These are phyloP conservation scores for Allium cepa DNA, from an alignment of 106 monocot genomes.

Conservation along the genomic window DNA sequence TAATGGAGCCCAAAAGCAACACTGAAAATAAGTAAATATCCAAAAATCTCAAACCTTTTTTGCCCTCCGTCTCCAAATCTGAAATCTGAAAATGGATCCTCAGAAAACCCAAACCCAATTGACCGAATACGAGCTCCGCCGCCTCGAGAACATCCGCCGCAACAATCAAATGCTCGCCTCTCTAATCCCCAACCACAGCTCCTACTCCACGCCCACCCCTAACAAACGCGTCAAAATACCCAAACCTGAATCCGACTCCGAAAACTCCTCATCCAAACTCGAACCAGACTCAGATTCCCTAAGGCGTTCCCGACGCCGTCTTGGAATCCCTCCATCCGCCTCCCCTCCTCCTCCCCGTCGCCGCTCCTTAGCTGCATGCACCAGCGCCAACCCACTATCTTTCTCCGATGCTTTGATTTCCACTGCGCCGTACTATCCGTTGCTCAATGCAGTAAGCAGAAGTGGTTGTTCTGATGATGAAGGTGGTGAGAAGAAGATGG, in stretches of 20 bases:
- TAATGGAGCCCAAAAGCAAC: too few relatives aligned
- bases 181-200: conserved; percentile 23
- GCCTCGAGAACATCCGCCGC: conserved; percentile 76
- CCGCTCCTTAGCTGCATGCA: conserved; percentile 4
- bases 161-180: conserved; percentile 72
- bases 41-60: too few relatives aligned
- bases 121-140: conserved; percentile 67
- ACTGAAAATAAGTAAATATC: too few relatives aligned
- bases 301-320: conserved; percentile 50
- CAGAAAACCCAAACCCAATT: conserved; percentile 6
- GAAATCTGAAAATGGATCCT: too few relatives aligned
- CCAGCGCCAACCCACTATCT: conserved; percentile 8
- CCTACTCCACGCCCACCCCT: background rate
- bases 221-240: background rate
- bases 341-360: background rate
- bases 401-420: conserved; percentile 23
- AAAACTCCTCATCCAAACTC: conserved; percentile 20
- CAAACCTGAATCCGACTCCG: conserved; percentile 7
- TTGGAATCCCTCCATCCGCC: conserved; percentile 27
- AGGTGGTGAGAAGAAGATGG: background rate
- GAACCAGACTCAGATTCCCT: conserved; percentile 1
- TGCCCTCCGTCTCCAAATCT: too few relatives aligned
- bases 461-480: background rate
- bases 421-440: background rate
- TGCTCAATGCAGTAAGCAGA: background rate